Conservation (phyloP, 352 stramenopile genomes). For the Globisporangium lucens region DNA sequence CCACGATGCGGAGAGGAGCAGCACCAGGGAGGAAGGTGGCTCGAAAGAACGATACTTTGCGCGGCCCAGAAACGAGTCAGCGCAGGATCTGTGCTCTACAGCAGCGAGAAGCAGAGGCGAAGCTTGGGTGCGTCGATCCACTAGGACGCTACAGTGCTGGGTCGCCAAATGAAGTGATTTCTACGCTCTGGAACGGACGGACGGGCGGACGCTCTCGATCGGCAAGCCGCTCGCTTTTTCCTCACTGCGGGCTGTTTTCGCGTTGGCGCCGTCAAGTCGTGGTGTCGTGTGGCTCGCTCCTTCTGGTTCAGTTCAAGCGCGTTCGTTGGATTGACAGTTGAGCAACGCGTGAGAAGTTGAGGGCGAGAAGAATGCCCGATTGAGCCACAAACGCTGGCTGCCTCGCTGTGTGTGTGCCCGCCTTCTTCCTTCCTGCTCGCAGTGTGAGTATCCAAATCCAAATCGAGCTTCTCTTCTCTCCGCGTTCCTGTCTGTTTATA, state of each 20-base stretch:
- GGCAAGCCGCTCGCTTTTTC: background rate
- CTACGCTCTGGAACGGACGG: background rate
- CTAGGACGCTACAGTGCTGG: background rate
- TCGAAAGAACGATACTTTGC: background rate
- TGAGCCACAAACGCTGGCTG: background rate
- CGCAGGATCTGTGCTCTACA: background rate
- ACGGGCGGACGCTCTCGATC: background rate
- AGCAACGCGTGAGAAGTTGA: background rate
- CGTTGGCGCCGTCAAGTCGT: background rate
- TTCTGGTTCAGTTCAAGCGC: background rate
- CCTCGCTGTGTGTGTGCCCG: background rate
- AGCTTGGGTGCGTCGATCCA: background rate
- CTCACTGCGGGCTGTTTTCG: background rate
- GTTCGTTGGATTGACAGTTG: background rate
- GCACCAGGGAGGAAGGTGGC: background rate
- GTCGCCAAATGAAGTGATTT: background rate
- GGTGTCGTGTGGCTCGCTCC: background rate
- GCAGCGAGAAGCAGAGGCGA: background rate
- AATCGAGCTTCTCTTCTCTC: background rate
- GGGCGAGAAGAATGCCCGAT: background rate
- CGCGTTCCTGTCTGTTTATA: background rate
- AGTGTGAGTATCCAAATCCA: background rate
- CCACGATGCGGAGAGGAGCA: background rate
- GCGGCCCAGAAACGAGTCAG: background rate
- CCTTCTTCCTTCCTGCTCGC: background rate